Evolutionary conservation across 192 early-diverging fungal species (phyloP), one percentile per base, ranked within the genome.

Genomic region (Coemansia guatemalensis): DNA sequence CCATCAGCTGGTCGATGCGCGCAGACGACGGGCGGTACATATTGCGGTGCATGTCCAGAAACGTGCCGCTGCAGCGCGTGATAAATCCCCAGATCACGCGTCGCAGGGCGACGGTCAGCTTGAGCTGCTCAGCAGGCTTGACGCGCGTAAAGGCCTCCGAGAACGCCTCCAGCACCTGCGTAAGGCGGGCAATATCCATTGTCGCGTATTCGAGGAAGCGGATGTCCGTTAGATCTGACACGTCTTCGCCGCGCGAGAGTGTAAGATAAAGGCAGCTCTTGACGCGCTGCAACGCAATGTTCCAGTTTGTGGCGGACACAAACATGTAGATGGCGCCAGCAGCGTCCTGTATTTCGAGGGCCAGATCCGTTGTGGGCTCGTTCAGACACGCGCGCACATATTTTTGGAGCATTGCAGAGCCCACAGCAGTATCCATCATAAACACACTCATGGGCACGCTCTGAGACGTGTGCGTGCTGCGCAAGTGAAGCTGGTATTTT

Each of bases 1-100:
- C 75, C 56, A 78, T 62, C 20, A 82, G 57, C 22, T 62, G 57
- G 50, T 82, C 75, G 47, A 78, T 62, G 26, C 73, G 64, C 32
- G 48, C 53, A 4, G 73, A 60, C 20, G 69, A 29, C 12, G 62
- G 67, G n/a, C 74, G 75, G 32, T 57, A 66, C 54, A 69, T 62
- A 58, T 61, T 82, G 54, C 86, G 85, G 71, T 90, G 91, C 49
- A 95, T 78, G 50, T 85, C 83, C 39, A 90, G 85, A 71, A 93
- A 98, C 56, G 95, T 94, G 8, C 83, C 74, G 0, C 92, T 89
- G 67, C 92, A 95, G 11, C 87, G 85, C 56, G 92, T 88, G 35
- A 98, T 95, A 88, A 93, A 98, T 73, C 89, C 89, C 95, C 94
- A 96, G 62, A 98, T 92, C 5, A 86, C 87, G 25, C 88, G 87